A percentile compares a stretch with the other conserved stretches of the same genome.
phyloP scores from a whole-genome alignment of 2,329 filamentous ascomycete species.

The Venturia carpophila region DNA sequence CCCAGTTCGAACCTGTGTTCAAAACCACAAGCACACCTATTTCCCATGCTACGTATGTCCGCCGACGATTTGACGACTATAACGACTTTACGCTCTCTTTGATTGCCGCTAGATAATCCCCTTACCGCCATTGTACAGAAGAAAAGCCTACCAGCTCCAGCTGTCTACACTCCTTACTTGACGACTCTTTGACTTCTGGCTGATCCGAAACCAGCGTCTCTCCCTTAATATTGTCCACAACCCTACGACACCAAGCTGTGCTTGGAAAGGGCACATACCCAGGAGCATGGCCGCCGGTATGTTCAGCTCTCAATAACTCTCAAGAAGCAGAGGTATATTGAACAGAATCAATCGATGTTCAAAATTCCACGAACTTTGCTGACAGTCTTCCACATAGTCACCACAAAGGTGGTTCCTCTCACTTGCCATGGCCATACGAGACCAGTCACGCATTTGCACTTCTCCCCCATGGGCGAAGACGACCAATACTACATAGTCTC shows the following conservation, averaged over 20 bases:
- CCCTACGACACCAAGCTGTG: neutral
- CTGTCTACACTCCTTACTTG: neutral
- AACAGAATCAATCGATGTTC: neutral
- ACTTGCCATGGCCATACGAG: conserved; percentile 93
- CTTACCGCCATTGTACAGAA: neutral
- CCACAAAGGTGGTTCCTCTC: conserved; percentile 66
- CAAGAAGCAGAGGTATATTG: too few relatives aligned
- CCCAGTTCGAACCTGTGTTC: neutral
- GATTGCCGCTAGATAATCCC: neutral
- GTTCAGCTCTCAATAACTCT: neutral
- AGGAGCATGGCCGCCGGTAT: conserved; percentile 1
- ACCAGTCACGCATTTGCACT: conserved; percentile 83
- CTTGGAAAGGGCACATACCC: neutral
- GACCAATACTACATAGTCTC: conserved; percentile 88
- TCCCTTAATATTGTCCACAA: neutral
- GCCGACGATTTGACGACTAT: conserved; percentile 2
- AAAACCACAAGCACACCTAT: neutral
- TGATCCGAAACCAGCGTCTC: too few relatives aligned
- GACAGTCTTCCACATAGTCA: conserved; percentile 24
- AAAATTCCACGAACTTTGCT: neutral
- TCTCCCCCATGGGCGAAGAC: conserved; percentile 74
- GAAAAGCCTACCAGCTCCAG: neutral
- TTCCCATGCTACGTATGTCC: neutral
- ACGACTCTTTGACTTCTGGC: neutral
- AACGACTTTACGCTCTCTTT: conserved; percentile 10